A percentile compares a stretch with the other conserved stretches of the same genome.
Conservation (phyloP, 176 grass and related monocot genomes). For the Pontederia crassipes region DNA sequence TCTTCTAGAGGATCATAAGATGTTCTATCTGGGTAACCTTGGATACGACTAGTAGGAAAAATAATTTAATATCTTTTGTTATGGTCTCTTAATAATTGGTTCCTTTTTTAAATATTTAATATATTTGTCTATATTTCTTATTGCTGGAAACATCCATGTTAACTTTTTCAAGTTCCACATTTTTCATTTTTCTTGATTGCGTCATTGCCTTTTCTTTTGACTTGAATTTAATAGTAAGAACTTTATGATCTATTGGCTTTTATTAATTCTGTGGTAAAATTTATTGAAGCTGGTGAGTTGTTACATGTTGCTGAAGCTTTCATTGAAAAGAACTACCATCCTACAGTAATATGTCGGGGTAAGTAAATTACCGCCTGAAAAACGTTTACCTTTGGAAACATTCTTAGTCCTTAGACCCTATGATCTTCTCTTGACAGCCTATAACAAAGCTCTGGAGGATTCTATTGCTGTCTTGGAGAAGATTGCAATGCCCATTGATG, state of each 20-base stretch:
- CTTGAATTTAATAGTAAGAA: background rate
- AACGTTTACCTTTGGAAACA: background rate
- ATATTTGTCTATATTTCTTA: too few relatives aligned
- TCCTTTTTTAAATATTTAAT: too few relatives aligned
- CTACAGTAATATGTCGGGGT: conserved; percentile 94
- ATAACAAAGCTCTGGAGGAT: conserved; percentile 87
- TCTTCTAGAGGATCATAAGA: too few relatives aligned
- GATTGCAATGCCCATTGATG: conserved; percentile 79
- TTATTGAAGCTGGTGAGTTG: conserved; percentile 90
- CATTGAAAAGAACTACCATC: conserved; percentile 89
- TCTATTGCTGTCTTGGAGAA: conserved; percentile 80
- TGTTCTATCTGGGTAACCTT: too few relatives aligned
- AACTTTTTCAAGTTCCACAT: too few relatives aligned
- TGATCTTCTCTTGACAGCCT: conserved; percentile 22
- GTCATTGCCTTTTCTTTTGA: background rate
- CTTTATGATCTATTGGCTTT: background rate
- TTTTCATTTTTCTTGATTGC: too few relatives aligned
- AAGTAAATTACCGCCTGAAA: background rate
- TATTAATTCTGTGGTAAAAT: background rate
- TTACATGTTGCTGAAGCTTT: conserved; percentile 88
- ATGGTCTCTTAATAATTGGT: too few relatives aligned
- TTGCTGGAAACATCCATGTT: too few relatives aligned
- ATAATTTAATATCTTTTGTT: too few relatives aligned
- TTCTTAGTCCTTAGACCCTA: conserved; percentile 3
- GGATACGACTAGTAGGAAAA: too few relatives aligned